A percentile compares a stretch with the other conserved stretches of the same genome.
Evolutionary conservation across 208 protist species (phyloP).

Genomic region (Trypanosoma cruzi): DNA sequence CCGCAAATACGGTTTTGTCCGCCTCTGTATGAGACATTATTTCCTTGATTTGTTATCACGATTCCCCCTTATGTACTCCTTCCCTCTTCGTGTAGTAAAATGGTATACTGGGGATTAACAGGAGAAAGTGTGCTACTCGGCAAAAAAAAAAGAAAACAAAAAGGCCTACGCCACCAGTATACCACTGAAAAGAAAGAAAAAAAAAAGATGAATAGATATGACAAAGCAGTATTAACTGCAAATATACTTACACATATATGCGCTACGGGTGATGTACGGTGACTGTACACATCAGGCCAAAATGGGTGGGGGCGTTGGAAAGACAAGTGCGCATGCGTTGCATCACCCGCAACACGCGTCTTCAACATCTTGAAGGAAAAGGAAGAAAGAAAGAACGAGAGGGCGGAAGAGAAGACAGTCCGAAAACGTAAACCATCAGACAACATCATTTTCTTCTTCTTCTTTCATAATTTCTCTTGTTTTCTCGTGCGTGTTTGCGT

Average conservation of each 20-base stretch:
- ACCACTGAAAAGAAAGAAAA: neutral
- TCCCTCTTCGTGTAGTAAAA: neutral
- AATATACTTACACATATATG: neutral
- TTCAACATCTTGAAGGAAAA: neutral
- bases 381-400: neutral
- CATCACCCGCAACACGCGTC: neutral
- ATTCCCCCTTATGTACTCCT: neutral
- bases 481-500: neutral
- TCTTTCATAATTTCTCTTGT: neutral
- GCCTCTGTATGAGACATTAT: slow-evolving; percentile 45
- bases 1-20: slow-evolving; percentile 63
- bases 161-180: neutral
- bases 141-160: neutral
- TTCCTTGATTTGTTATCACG: neutral
- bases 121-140: neutral
- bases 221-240: neutral
- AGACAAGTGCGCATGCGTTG: neutral
- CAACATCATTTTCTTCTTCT: neutral
- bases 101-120: neutral
- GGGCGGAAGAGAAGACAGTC: neutral
- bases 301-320: too few species aligned
- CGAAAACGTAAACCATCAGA: neutral
- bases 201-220: neutral
- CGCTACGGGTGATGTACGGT: neutral
- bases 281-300: neutral